A percentile compares a stretch with the other conserved stretches of the same genome.
Conservation (phyloP, 2,329 filamentous ascomycete genomes). For the Colletotrichum cuscutae region DNA sequence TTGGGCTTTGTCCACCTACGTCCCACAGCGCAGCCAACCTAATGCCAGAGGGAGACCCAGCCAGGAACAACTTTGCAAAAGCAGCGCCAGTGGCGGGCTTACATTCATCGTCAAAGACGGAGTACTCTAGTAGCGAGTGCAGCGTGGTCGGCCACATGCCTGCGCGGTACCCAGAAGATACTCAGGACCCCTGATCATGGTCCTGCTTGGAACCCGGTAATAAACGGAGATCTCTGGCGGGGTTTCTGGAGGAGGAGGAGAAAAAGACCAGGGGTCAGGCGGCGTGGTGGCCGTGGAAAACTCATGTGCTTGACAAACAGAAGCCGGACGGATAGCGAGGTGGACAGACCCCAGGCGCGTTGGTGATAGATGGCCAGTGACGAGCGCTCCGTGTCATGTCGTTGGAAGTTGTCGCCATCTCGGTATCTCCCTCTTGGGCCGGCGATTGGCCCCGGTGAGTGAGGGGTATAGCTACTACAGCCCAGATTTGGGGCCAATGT, state of each 20-base stretch:
- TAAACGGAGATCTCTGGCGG: conserved; percentile 26
- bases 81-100: conserved; percentile 1
- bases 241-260: background rate
- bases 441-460: conserved; percentile 21
- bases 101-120: background rate
- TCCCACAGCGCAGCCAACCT: background rate
- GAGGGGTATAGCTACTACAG: conserved; percentile 20
- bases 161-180: background rate
- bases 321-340: background rate
- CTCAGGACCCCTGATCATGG: background rate
- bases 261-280: background rate
- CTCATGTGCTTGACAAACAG: background rate
- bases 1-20: background rate
- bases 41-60: background rate
- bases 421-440: conserved; percentile 19
- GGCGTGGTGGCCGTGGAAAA: conserved; percentile 2
- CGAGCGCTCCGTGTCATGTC: conserved; percentile 25
- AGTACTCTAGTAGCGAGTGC: background rate
- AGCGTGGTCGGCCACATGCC: conserved; percentile 5
- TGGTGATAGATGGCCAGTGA: conserved; percentile 14
- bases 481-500: conserved; percentile 21
- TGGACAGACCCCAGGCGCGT: background rate
- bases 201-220: conserved; percentile 21
- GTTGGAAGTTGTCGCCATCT: conserved; percentile 17
- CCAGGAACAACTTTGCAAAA: background rate